A percentile compares a stretch with the other conserved stretches of the same genome.
Conservation (phyloP, 2,329 filamentous ascomycete genomes). For the Myriosclerotinia scirpicola region DNA sequence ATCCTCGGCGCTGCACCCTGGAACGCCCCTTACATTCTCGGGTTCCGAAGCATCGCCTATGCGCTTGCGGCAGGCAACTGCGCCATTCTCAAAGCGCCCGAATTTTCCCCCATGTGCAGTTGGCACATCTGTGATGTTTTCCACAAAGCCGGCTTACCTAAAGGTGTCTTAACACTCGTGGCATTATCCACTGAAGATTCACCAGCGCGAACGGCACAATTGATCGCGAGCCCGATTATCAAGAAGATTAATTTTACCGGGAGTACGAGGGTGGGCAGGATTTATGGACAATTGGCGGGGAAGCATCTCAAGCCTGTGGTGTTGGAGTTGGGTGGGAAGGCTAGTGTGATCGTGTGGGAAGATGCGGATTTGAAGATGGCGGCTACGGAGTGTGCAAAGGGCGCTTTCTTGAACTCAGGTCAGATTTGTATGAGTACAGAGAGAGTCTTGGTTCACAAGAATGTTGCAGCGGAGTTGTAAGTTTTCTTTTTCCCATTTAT, state of each 20-base stretch:
- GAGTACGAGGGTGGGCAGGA: conserved; percentile 69
- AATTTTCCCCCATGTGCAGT: conserved; percentile 63
- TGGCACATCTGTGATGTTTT: conserved; percentile 63
- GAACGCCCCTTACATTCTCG: conserved; percentile 61
- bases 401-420: conserved; percentile 70
- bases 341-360: conserved; percentile 72
- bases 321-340: conserved; percentile 82
- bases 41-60: conserved; percentile 54
- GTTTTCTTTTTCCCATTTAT: background rate
- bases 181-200: conserved; percentile 66
- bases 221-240: conserved; percentile 66
- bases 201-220: conserved; percentile 60
- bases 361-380: conserved; percentile 76
- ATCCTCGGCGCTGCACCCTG: conserved; percentile 79
- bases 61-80: conserved; percentile 80
- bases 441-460: conserved; percentile 61
- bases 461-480: conserved; percentile 50
- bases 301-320: conserved; percentile 76
- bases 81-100: conserved; percentile 69
- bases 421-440: conserved; percentile 89
- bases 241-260: conserved; percentile 89
- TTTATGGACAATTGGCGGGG: conserved; percentile 69
- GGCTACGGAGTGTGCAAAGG: conserved; percentile 65
- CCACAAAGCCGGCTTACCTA: conserved; percentile 73
- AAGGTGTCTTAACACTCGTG: conserved; percentile 72